Conservation (phyloP, 2,329 filamentous ascomycete species). For the Aspergillus nomiae region DNA sequence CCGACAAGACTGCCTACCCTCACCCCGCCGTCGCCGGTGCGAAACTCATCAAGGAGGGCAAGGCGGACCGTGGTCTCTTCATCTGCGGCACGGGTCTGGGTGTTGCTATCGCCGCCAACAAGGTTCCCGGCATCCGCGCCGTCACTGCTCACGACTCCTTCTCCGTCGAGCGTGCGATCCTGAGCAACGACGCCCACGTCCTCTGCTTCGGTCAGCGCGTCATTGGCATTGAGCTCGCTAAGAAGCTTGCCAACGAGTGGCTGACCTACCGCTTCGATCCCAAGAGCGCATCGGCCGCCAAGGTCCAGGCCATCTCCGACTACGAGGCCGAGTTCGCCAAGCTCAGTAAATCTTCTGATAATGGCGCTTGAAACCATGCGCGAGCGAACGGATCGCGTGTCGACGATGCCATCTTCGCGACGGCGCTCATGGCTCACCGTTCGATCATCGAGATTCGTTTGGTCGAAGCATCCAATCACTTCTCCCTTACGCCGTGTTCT, state of each 20-base stretch:
- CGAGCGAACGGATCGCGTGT: background rate
- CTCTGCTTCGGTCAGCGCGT: slow-evolving; percentile 85
- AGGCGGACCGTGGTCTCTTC: slow-evolving; percentile 71
- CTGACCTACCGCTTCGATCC: slow-evolving; percentile 79
- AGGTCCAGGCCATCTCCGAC: slow-evolving; percentile 53
- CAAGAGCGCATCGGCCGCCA: slow-evolving; percentile 63
- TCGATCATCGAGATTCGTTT: background rate
- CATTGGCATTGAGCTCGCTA: slow-evolving; percentile 76
- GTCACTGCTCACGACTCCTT: slow-evolving; percentile 88
- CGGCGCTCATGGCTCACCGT: background rate
- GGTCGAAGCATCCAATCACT: background rate
- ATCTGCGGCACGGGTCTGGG: slow-evolving; percentile 87
- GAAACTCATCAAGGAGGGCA: slow-evolving; percentile 50
- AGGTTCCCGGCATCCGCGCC: slow-evolving; percentile 80
- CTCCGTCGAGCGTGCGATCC: slow-evolving; percentile 74
- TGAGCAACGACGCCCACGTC: slow-evolving; percentile 86
- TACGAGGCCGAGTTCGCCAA: slow-evolving; percentile 43
- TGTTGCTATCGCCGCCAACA: slow-evolving; percentile 87
- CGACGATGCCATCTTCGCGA: background rate
- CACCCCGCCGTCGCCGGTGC: slow-evolving; percentile 75
- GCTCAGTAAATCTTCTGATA: slow-evolving; percentile 7
- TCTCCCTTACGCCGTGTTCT: background rate
- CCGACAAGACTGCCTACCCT: slow-evolving; percentile 80
- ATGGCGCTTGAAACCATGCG: background rate
- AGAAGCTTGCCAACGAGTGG: slow-evolving; percentile 78